Base-by-base conservation (phyloP, 2,329 filamentous ascomycete species). In the Ophiostoma piceae region DNA sequence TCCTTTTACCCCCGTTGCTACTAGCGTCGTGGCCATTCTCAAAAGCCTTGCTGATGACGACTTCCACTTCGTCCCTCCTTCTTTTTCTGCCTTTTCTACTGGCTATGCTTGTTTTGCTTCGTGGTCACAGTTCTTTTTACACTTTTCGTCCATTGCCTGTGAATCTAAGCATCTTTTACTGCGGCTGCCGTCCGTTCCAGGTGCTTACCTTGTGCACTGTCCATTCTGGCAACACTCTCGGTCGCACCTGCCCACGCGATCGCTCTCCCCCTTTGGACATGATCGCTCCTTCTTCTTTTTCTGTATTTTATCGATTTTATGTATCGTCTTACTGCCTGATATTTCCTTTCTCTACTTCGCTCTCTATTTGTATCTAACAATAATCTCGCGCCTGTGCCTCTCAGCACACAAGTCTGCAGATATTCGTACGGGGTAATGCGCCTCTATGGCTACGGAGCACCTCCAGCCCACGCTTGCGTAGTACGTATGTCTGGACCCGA, bases 241-340 rank as follows among this genome's bases (percentile, higher is more conserved):
- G 26, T 47, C 22, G 66, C 22, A 51, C 39, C 35, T 64, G 67
- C 41, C 57, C 68, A 69, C 68, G 68, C 68, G 60, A 69, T 62
- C 37, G n/a, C 60, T 39, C 29, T 60, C 39, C 67, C 14, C 47
- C 16, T 69, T 54, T 26, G 60, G 60, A 16, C 29, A 54, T 26
- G 60, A 66, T 69, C 67, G 67, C 57, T 68, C 26, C 29, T 69
- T 66, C 19, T 41, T 8, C 39, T 9, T 29, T 11, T 57, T 37
- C 12, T 22, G 12, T 14, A 47, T 47, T n/a, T 47, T 47, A 47
- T 47, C 43, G 16, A 47, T 47, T 47, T 47, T n/a, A 47, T n/a
- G 6, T 16, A 47, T n/a, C 43, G 6, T 47, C 16, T 7, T 19
- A 19, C n/a, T 5, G 14, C 41, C 16, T 39, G 8, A 41, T 41